Percentiles rank a stretch among this genome's conserved stretches.
phyloP scores from a whole-genome alignment of 2,329 filamentous ascomycete genomes.

The Aspergillus sp. region DNA sequence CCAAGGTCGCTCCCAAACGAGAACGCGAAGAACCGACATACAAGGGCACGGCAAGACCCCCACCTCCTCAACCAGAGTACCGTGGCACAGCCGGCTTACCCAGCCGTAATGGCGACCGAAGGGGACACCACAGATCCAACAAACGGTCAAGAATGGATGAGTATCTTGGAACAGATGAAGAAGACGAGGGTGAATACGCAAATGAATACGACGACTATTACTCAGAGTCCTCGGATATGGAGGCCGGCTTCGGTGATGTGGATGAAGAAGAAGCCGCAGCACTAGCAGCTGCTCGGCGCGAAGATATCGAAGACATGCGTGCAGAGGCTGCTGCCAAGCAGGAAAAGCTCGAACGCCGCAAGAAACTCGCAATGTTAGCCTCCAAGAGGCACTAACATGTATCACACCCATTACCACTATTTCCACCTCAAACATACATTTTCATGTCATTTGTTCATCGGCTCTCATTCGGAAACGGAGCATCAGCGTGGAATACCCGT shows the following conservation, averaged over 20 bases:
- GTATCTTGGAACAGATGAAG: conserved; percentile 53
- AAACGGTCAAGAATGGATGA: conserved; percentile 43
- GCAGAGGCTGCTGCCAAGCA: conserved; percentile 50
- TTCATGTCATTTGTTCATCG: conserved; percentile 6
- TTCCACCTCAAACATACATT: background rate
- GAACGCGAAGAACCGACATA: conserved; percentile 40
- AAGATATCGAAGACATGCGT: conserved; percentile 53
- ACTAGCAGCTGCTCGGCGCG: conserved; percentile 45
- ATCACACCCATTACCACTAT: background rate
- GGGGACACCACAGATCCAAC: conserved; percentile 27
- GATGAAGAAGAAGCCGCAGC: conserved; percentile 51
- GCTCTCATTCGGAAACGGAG: conserved; percentile 26
- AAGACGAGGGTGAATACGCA: conserved; percentile 50
- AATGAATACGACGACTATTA: conserved; percentile 48
- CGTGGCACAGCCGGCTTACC: conserved; percentile 49
- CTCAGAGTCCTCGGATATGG: conserved; percentile 57
- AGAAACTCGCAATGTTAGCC: conserved; percentile 46
- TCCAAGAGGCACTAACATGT: conserved; percentile 35
- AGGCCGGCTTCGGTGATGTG: conserved; percentile 53
- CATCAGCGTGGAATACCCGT: conserved; percentile 34
- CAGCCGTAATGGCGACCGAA: conserved; percentile 34
- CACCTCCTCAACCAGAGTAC: conserved; percentile 37
- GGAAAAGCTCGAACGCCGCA: conserved; percentile 52
- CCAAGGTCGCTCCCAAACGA: conserved; percentile 34
- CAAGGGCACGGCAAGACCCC: conserved; percentile 44